Base-by-base conservation (phyloP, 2,329 filamentous ascomycete species). In the Penicillium nordicum region DNA sequence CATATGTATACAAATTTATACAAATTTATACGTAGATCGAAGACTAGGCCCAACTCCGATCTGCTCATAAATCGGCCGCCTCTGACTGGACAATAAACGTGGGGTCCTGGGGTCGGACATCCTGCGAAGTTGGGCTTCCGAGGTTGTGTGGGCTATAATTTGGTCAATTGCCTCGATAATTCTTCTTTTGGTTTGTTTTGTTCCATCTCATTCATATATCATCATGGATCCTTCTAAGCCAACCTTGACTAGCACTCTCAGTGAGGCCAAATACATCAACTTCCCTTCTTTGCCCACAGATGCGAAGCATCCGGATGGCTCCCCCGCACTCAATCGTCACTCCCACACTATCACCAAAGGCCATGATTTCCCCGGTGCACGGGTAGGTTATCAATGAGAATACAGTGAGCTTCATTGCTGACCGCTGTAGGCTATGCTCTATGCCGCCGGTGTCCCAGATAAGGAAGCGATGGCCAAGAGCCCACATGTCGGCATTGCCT, bases 281-380 rank as follows among this genome's bases (percentile, higher is more conserved):
- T 87, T 87, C 66, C 79, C 79, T 50, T 78, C 80, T 64, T 77
- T 82, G 21, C 80, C 78, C 58, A 79, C 79, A 59, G 80, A 73
- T 65, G 79, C 77, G 56, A 79, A 70, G 55, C 71, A 76, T 53
- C 70, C 75, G 53, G 80, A 87, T 73, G 85, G 85, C 50, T 81
- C 82, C 61, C 81, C 79, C n/a, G 81, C 81, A 21, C 78, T 97
- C 62, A 97, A 97, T 76, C 86, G 89, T 58, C 96, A 90, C 83
- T 96, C 92, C 5, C 85, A 90, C 18, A 87, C 84, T 43, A 77
- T 97, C 58, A 97, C 93, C 11, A 85, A 84, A 55, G 89, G 83
- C 54, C 90, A 96, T 86, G 91, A 96, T 74, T 96, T 90, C 67
- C 92, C 93, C 0, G 93, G 90, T 29, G 92, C 93, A 45, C 90